These are phyloP conservation scores for Podila verticillata DNA, from an alignment of 192 early-diverging fungal species.

Conservation along the genomic window DNA sequence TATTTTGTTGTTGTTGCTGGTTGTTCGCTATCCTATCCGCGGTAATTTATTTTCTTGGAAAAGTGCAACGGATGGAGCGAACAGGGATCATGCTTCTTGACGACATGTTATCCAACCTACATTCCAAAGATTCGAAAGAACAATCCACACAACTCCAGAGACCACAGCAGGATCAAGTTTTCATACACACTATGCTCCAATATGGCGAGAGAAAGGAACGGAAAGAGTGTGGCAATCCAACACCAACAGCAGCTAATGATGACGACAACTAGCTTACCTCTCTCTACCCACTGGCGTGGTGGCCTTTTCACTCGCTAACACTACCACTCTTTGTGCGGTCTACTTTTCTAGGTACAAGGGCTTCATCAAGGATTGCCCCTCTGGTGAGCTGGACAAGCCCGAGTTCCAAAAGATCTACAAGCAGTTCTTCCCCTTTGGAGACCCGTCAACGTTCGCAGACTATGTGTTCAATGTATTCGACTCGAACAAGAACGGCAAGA, in stretches of 20 bases:
- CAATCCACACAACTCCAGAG: too few relatives aligned
- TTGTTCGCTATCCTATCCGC: not conserved
- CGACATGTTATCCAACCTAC: not conserved
- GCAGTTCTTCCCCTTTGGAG: conserved; percentile 97
- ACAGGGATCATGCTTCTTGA: not conserved
- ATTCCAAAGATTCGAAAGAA: too few relatives aligned
- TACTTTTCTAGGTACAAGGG: conserved; percentile 81
- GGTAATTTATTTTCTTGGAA: not conserved
- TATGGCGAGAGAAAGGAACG: too few relatives aligned
- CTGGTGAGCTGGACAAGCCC: conserved; percentile 81
- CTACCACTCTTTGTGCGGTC: not conserved
- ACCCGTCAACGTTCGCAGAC: conserved; percentile 89
- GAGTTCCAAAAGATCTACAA: conserved; percentile 96
- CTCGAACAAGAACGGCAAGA: conserved; percentile 85
- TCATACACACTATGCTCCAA: too few relatives aligned
- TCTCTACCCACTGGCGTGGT: too few relatives aligned
- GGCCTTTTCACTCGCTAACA: too few relatives aligned
- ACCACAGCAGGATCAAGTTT: too few relatives aligned
- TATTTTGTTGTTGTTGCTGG: not conserved
- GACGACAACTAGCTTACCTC: not conserved
- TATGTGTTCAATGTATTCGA: conserved; percentile 95
- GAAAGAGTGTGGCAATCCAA: too few relatives aligned
- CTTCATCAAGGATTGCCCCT: conserved; percentile 92
- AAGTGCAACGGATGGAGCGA: not conserved
- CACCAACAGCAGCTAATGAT: too few relatives aligned